Percentiles rank a stretch among this genome's conserved stretches.
These are phyloP conservation scores for Termitomyces titanicus DNA, from an alignment of 768 basidiomycete genomes.

Conservation along the genomic window DNA sequence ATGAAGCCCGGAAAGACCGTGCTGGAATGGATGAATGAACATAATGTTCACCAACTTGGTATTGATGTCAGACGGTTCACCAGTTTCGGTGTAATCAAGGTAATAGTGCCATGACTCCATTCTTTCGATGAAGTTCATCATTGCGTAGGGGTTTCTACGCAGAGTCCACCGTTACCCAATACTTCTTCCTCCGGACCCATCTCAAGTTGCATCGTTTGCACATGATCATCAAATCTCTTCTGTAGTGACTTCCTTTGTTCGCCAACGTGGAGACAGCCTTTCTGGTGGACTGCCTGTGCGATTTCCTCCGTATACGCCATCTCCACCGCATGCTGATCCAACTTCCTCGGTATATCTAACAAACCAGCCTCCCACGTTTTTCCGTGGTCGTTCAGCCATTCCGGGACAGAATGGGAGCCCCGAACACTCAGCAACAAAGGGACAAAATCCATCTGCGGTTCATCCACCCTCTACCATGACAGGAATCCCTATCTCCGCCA, in stretches of 20 bases:
- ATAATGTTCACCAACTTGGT: conserved; percentile 66
- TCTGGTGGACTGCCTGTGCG: conserved; percentile 25
- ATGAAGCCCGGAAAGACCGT: conserved; percentile 82
- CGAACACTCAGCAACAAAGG: conserved; percentile 12
- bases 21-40: conserved; percentile 81
- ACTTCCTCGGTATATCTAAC: conserved; percentile 14
- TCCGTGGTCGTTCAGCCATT: conserved; percentile 25
- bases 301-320: conserved; percentile 22
- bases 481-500: conserved; percentile 24
- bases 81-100: conserved; percentile 97
- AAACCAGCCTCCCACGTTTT: conserved; percentile 7
- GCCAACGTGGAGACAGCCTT: conserved; percentile 38
- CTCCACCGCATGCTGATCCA: conserved; percentile 16
- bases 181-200: conserved; percentile 44
- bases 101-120: conserved; percentile 37
- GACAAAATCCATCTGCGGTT: conserved; percentile 7
- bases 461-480: conserved; percentile 16
- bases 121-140: conserved; percentile 1
- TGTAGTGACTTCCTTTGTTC: conserved; percentile 21
- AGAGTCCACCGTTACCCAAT: conserved; percentile 93
- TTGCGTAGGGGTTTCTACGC: conserved; percentile 76
- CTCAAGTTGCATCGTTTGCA: conserved; percentile 15
- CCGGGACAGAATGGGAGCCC: conserved; percentile 22
- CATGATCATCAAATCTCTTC: conserved; percentile 14
- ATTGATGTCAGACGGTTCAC: conserved; percentile 94